A percentile compares a stretch with the other conserved stretches of the same genome.
Conservation (phyloP, 495 filamentous ascomycete species). For the Xylaria nigripes region DNA sequence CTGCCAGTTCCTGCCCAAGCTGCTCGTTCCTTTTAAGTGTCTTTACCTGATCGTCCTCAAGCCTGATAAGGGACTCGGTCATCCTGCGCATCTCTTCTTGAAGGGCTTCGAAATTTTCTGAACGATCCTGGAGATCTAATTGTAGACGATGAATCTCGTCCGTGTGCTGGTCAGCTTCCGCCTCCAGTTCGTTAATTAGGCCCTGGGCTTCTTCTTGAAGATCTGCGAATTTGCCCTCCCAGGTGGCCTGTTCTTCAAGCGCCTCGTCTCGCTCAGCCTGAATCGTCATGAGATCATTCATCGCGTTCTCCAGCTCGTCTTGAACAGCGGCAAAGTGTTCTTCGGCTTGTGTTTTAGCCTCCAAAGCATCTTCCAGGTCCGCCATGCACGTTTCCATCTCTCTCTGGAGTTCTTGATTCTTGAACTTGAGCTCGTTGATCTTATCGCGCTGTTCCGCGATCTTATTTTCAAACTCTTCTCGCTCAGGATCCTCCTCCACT, state of each 20-base stretch:
- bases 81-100: slow-evolving; percentile 88
- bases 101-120: slow-evolving; percentile 74
- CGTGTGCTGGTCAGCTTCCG: slow-evolving; percentile 62
- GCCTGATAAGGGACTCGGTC: slow-evolving; percentile 70
- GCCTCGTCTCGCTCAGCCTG: slow-evolving; percentile 84
- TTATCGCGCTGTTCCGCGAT: slow-evolving; percentile 79
- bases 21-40: slow-evolving; percentile 56
- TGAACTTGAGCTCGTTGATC: slow-evolving; percentile 71
- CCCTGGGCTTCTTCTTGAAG: slow-evolving; percentile 73
- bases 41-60: slow-evolving; percentile 78
- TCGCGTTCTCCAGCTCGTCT: slow-evolving; percentile 65
- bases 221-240: slow-evolving; percentile 71
- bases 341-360: slow-evolving; percentile 49
- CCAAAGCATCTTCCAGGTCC: slow-evolving; percentile 57
- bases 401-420: slow-evolving; percentile 70
- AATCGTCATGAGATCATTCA: slow-evolving; percentile 72
- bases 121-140: slow-evolving; percentile 58
- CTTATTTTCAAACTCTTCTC: slow-evolving; percentile 76
- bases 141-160: slow-evolving; percentile 65
- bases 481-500: slow-evolving; percentile 72
- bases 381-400: slow-evolving; percentile 61
- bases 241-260: slow-evolving; percentile 64
- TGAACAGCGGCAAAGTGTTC: slow-evolving; percentile 56
- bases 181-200: slow-evolving; percentile 75
- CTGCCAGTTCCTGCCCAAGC: slow-evolving; percentile 64